Evolutionary conservation across 768 basidiomycete species (phyloP).

Genomic region (Calocera cornea): DNA sequence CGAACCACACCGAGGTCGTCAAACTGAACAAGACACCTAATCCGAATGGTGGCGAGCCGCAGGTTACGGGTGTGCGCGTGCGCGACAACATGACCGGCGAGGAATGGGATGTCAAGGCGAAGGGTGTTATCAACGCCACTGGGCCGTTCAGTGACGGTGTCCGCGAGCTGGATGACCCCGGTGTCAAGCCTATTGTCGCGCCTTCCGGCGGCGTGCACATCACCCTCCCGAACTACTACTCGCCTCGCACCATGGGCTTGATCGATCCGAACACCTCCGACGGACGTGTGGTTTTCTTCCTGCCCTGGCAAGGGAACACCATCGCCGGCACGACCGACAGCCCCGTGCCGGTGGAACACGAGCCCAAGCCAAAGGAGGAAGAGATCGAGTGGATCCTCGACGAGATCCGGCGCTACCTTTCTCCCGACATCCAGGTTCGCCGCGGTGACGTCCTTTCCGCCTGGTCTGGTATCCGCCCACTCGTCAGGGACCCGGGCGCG

Average conservation of each 20-base stretch:
- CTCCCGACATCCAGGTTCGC: conserved; percentile 84
- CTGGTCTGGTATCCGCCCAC: conserved; percentile 83
- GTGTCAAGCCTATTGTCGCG: conserved; percentile 65
- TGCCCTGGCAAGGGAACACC: conserved; percentile 96
- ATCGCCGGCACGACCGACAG: conserved; percentile 96
- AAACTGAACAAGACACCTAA: conserved; percentile 46
- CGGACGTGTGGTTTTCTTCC: conserved; percentile 96
- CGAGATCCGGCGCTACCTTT: conserved; percentile 79
- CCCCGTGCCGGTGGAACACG: conserved; percentile 51
- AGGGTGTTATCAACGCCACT: conserved; percentile 93
- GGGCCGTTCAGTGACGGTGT: conserved; percentile 86
- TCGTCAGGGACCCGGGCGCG: conserved; percentile 68
- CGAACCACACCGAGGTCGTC: conserved; percentile 83
- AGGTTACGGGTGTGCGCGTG: conserved; percentile 60
- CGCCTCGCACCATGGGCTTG: conserved; percentile 86
- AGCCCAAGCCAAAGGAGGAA: conserved; percentile 77
- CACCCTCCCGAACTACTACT: conserved; percentile 93
- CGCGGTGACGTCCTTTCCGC: conserved; percentile 90
- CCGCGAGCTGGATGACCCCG: conserved; percentile 65
- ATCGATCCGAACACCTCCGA: conserved; percentile 92
- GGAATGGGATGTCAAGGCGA: conserved; percentile 68
- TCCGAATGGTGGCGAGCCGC: conserved; percentile 29
- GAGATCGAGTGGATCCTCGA: conserved; percentile 96
- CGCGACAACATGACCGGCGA: conserved; percentile 73
- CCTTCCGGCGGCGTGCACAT: conserved; percentile 91